Evolutionary conservation across 75 land plant genomes (phyloP), one percentile per base, ranked within the genome.

Genomic region (Pinus taeda): DNA sequence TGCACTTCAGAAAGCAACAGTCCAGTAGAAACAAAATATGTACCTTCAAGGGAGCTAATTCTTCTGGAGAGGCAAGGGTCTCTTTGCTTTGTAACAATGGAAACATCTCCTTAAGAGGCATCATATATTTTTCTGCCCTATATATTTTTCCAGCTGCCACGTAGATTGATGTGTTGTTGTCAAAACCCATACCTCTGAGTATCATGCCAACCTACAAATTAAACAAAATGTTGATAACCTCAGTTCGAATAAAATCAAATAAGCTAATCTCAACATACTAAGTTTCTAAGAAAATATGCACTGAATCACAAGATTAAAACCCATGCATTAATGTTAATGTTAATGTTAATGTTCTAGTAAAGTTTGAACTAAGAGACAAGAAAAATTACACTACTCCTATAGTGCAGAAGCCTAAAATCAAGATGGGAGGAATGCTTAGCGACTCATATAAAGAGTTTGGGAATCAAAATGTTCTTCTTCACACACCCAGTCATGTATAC

Each of bases 101-200:
- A 84, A 90, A 94, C 97, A 94, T 94, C 77, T 82, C 78, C 1
- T 57, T 75, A 18, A 94, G 81, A 15, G 97, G 95, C 57, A 76
- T 77, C 80, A 94, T 85, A 65, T 87, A 76, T 81, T 77, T 85
- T 67, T 90, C 89, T 70, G 78, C 92, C 71, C 84, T 82, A 71
- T 92, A 94, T 59, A 94, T 88, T 57, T 85, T 94, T 6, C 97
- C 97, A n/a, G 97, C 91, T 57, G 97, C 97, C 71, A 94, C 74
- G 76, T 84, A 94, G 65, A 94, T 94, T 29, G 92, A 79, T 57
- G 97, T 94, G 61, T 83, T 79, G 59, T 90, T 92, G 33, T 83
- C 80, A 77, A 94, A 92, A 17, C 97, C 97, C 97, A 94, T 94
- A 29, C 93, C 97, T 62, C 97, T 87, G 56, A 94, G 86, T 91